phyloP scores from a whole-genome alignment of 345 rosid species.

The Reutealis trisperma region DNA sequence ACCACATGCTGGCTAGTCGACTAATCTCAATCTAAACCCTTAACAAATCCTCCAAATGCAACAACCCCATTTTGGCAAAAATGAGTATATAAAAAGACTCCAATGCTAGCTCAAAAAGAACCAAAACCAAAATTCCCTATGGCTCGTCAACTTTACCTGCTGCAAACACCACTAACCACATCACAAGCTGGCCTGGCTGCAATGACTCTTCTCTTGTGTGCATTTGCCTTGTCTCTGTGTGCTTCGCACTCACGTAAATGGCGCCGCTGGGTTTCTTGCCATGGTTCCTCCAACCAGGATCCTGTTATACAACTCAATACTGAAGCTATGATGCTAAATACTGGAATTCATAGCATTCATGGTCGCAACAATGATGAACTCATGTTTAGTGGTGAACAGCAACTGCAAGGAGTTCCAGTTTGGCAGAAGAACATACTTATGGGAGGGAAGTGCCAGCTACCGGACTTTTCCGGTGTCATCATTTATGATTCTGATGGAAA shows the following conservation, averaged over 20 bases:
- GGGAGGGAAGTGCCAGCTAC: conserved; percentile 91
- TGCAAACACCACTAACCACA: conserved; percentile 14
- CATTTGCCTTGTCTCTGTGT: conserved; percentile 51
- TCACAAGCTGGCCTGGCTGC: conserved; percentile 50
- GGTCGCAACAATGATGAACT: conserved; percentile 21
- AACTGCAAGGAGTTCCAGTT: conserved; percentile 35
- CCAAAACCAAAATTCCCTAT: conserved; percentile 26
- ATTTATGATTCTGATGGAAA: conserved; percentile 72
- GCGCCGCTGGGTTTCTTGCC: conserved; percentile 55
- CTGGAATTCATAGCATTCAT: conserved; percentile 21
- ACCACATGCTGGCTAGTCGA: conserved; percentile 25
- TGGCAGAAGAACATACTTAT: conserved; percentile 93
- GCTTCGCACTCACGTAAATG: conserved; percentile 59
- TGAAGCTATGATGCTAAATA: conserved; percentile 25
- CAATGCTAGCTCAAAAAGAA: neutral
- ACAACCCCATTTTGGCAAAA: conserved; percentile 42
- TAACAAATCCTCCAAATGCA: conserved; percentile 37
- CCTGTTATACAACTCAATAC: conserved; percentile 62
- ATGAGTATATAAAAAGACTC: neutral
- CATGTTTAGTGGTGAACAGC: conserved; percentile 41
- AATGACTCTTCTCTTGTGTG: conserved; percentile 44
- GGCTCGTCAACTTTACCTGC: conserved; percentile 43
- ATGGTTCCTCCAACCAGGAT: conserved; percentile 46
- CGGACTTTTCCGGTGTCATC: conserved; percentile 88
- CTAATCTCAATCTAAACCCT: neutral